Evolutionary conservation across 768 basidiomycete genomes (phyloP).

Genomic region (Psilocybe subaeruginosa): DNA sequence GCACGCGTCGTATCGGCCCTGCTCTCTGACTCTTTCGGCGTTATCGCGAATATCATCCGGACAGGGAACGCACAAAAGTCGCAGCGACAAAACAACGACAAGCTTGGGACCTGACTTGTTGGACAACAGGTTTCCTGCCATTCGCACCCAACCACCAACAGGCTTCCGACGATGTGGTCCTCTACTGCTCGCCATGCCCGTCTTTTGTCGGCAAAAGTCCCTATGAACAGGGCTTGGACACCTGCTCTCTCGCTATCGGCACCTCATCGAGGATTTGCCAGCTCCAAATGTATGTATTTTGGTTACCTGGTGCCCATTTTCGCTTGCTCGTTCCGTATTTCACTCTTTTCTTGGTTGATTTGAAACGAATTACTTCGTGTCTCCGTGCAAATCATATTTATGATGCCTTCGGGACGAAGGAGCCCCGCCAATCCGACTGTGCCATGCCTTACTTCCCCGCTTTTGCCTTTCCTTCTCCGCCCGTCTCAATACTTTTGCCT

Average conservation of each 20-base stretch:
- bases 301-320: background rate
- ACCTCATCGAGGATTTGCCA: constrained; percentile 17
- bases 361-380: background rate
- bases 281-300: constrained; percentile 19
- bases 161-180: constrained; percentile 18
- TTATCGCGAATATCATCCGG: constrained; percentile 2
- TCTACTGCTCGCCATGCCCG: constrained; percentile 15
- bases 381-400: constrained; percentile 1
- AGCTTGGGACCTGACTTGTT: background rate
- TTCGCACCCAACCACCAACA: background rate
- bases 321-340: background rate
- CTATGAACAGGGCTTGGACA: constrained; percentile 16
- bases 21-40: background rate
- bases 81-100: constrained; percentile 14
- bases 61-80: constrained; percentile 8
- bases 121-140: background rate
- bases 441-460: constrained; percentile 1
- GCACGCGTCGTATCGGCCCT: background rate
- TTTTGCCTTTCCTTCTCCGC: background rate
- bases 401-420: constrained; percentile 5
- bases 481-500: background rate
- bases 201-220: constrained; percentile 18
- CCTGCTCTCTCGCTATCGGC: constrained; percentile 8
- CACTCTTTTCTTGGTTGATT: background rate
- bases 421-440: constrained; percentile 1